Base-by-base conservation (phyloP, 2,329 filamentous ascomycete genomes). In the Dryadomyces sulphureus region DNA sequence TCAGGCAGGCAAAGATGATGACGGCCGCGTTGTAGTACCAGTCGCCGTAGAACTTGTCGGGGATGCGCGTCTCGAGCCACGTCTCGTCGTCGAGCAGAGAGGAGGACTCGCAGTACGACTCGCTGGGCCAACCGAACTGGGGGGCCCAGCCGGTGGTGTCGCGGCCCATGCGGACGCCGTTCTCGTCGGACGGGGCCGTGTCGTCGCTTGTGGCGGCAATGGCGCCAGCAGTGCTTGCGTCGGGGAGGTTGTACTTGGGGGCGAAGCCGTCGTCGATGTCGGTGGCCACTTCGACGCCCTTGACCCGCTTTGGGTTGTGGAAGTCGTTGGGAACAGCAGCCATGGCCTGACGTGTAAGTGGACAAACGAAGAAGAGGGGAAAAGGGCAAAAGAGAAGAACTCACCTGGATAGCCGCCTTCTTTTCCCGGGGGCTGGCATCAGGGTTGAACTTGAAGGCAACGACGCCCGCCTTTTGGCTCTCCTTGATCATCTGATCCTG, bases 21-120 rank as follows among this genome's bases (percentile, higher is more conserved):
- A 98, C 68, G n/a, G 72, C 92, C 3, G 89, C 80, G 62, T 98
- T 98, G 63, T 98, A 89, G 62, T 96, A 98, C 92, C 92, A 98
- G 61, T 96, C 88, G 59, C 92, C 92, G 60, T 84, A 98, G 62
- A 93, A 86, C 59, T 85, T 85, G 59, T 96, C 89, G 38, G 90
- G 79, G 32, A 98, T 65, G 61, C 81, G 81, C 49, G 79, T 75
- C 60, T 98, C 93, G 21, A 96, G 62, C 68, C 81, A 85, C 1
- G 88, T 94, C 56, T 88, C 77, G 60, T 95, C 89, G 58, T 98
- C 89, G 35, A 92, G 71, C 57, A 94, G 61, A 49, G 77, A 87
- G 48, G 82, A 79, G 12, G 69, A 72, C 25, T 75, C 69, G n/a
- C 65, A 64, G 38, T 68, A 61, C 36, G 71, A 67, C 38, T 81